These are phyloP conservation scores for Fragaria vesca DNA, from an alignment of 306 rosid genomes.

Conservation along the genomic window DNA sequence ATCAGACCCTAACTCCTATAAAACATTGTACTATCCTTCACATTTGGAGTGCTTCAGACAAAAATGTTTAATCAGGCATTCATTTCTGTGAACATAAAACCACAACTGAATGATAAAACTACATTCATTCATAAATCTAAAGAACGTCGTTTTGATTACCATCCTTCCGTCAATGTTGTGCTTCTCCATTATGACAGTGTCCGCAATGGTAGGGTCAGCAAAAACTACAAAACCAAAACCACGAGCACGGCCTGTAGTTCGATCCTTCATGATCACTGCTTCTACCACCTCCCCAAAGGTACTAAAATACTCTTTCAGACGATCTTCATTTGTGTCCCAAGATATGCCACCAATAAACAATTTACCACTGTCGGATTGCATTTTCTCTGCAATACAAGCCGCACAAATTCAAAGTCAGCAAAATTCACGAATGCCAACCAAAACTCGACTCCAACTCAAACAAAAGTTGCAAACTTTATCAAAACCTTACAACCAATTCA, in stretches of 20 bases:
- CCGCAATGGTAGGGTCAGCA: constrained; percentile 78
- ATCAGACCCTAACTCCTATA: constrained; percentile 22
- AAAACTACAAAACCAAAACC: constrained; percentile 97
- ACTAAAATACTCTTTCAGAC: constrained; percentile 88
- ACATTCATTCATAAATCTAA: constrained; percentile 4
- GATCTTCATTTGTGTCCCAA: constrained; percentile 98
- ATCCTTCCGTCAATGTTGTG: constrained; percentile 97
- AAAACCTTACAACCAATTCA: constrained; percentile 17
- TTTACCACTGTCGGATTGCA: constrained; percentile 97
- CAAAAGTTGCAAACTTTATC: constrained; percentile 12
- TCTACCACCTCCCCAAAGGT: constrained; percentile 89
- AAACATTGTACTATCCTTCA: constrained; percentile 3
- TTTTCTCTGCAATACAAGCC: constrained; percentile 61
- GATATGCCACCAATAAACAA: constrained; percentile 94
- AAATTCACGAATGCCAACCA: constrained; percentile 41
- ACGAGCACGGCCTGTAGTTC: constrained; percentile 95
- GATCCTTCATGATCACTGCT: constrained; percentile 99
- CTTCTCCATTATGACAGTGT: constrained; percentile 76
- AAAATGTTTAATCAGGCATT: constrained; percentile 28
- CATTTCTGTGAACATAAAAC: constrained; percentile 12
- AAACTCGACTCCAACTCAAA: constrained; percentile 18
- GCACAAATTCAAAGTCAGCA: constrained; percentile 31
- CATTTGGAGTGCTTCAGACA: constrained; percentile 20
- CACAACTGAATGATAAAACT: constrained; percentile 25
- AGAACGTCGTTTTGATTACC: constrained; percentile 36